Base-by-base conservation (phyloP, 139 green algal species). In the Tetradesmus lagerheimii region DNA sequence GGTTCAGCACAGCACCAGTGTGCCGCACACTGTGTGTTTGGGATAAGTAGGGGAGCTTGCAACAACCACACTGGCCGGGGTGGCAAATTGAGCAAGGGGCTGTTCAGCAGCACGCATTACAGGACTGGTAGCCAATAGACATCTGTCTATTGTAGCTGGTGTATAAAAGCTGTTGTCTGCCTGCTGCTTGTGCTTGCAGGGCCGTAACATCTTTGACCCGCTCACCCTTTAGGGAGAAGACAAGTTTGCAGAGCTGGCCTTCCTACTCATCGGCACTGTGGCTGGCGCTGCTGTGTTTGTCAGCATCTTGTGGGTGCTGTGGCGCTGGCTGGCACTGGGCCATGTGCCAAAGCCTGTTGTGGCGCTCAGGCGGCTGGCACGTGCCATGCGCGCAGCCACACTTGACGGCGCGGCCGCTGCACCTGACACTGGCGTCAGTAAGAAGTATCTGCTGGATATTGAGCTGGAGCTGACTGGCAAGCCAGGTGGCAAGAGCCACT, bases 401-500 rank as follows among this genome's bases (percentile, higher is more conserved):
- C n/a, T 11, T 34, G 23, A 53, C 35, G 39, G 82, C 35, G n/a
- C 23, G 39, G 57, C 20, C 5, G 53, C 16, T 2, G 53, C 57
- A 27, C 38, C 20, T 38, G 29, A 38, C 27, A 34, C 79, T 12
- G 37, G 76, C 12, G 66, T 37, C 34, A 87, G 53, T 23, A 41
- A 87, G 57, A 87, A 87, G 38, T 57, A 39, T 20, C 34, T 87
- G 82, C 53, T 87, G 53, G 82, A 78, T 50, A 57, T 53, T 37
- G 82, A 53, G 27, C 23, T 87, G 53, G 82, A 87, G 82, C 57
- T 87, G 25, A 35, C 57, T 57, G 79, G 77, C 25, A n/a, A n/a
- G 29, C 25, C 35, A 16, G 41, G 37, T 5, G 37, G 79, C 37
- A 35, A 31, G 11, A 85, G 27, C 25, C 41, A 47, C 29, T 37